Evolutionary conservation across 805 yeast species (phyloP), one percentile per base, ranked within the genome.

Genomic region (Ogataea pilisensis): DNA sequence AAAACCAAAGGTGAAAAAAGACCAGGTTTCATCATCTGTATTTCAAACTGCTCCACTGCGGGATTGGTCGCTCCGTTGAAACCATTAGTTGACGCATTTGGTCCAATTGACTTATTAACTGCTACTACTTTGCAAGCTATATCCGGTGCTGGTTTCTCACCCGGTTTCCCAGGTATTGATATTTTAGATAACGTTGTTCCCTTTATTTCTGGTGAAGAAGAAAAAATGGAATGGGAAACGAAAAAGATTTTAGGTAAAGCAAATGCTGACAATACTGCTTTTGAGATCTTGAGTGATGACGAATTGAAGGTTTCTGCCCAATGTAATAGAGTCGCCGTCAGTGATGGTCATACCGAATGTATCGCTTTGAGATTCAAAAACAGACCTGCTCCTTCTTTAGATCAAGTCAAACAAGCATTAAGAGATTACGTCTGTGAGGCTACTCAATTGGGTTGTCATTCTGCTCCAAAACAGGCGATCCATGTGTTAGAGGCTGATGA

Each of bases 161-260:
- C 99, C 37, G 99, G 99, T 63, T 95, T 90, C 42, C 80, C 96
- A 18, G 93, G 95, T 50, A 90, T 93, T 65, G 98, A 93, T 60
- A 80, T 91, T 41, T 73, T 93, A 55, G 99, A 93, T 68, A 93
- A 93, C 68, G 76, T 93, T 51, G 88, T 93, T 41, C 99, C 99
- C 31, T 93, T 71, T 74, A 93, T 93, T 59, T 73, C 89, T 50
- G 97, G 98, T 34, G 99, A 93, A 68, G 99, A 93, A 69, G 99
- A 93, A 54, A 93, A 93, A 70, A 87, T 93, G 55, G 99, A 93
- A 68, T 89, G 95, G 95, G 99, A 93, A 72, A 89, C 98, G 40
- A 85, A 87, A 61, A 93, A 93, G 71, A 93, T 93, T 50, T 74
- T 93, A 56, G 97, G 96, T 49, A 60, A 70, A 39, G 55, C 81